A percentile compares a stretch with the other conserved stretches of the same genome.
These are phyloP conservation scores for Podaxis rugospora DNA, from an alignment of 768 basidiomycete species.

Conservation along the genomic window DNA sequence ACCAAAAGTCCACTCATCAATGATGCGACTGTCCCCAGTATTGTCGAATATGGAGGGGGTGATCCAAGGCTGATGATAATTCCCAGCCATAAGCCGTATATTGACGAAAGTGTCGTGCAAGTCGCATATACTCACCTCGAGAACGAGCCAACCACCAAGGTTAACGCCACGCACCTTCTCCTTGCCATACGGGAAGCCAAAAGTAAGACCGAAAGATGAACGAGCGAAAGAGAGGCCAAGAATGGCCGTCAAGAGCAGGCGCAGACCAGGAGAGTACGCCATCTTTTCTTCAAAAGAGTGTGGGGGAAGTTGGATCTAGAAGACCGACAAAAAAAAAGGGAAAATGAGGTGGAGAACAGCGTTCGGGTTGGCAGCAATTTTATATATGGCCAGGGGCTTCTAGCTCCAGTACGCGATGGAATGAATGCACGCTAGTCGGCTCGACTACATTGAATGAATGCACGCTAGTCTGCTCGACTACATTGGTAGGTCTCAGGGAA, in stretches of 20 bases:
- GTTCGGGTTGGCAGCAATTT: neutral
- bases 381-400: neutral
- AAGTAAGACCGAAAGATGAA: slow-evolving; percentile 26
- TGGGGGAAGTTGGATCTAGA: slow-evolving; percentile 10
- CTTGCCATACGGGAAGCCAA: slow-evolving; percentile 67
- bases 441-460: neutral
- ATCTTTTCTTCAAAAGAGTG: slow-evolving; percentile 1
- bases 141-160: slow-evolving; percentile 60
- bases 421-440: slow-evolving; percentile 1
- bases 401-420: neutral
- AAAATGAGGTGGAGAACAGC: neutral
- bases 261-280: neutral
- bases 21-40: slow-evolving; percentile 52
- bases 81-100: neutral
- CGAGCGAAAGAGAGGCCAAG: slow-evolving; percentile 18
- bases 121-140: slow-evolving; percentile 28
- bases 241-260: slow-evolving; percentile 10
- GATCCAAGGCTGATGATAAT: slow-evolving; percentile 56
- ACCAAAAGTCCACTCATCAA: slow-evolving; percentile 79
- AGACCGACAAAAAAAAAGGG: neutral
- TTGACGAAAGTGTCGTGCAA: slow-evolving; percentile 6
- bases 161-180: slow-evolving; percentile 78
- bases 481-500: neutral
- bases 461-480: neutral
- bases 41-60: slow-evolving; percentile 69